phyloP scores from a whole-genome alignment of 257 asterid species.

The Vinca minor region DNA sequence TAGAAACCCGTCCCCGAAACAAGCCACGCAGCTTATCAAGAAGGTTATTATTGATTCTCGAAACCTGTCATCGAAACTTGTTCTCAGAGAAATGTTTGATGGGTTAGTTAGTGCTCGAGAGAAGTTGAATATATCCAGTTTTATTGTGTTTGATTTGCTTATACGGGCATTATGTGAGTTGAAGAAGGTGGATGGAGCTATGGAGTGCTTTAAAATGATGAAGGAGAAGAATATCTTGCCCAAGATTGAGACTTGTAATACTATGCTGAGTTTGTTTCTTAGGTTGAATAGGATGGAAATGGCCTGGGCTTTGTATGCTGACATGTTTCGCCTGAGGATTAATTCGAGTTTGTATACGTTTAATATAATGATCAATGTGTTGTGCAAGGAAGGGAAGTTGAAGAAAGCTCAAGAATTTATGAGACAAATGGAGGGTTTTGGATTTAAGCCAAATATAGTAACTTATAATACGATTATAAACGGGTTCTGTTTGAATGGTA shows the following conservation, averaged over 20 bases:
- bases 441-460: slow-evolving; percentile 40
- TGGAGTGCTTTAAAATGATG: slow-evolving; percentile 42
- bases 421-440: slow-evolving; percentile 35
- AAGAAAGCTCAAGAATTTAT: slow-evolving; percentile 37
- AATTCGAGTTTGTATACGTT: slow-evolving; percentile 31
- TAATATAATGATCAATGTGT: slow-evolving; percentile 43
- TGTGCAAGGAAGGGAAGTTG: slow-evolving; percentile 48
- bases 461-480: slow-evolving; percentile 43
- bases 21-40: slow-evolving; percentile 39
- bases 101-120: slow-evolving; percentile 35
- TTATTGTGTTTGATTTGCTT: slow-evolving; percentile 41
- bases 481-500: slow-evolving; percentile 31
- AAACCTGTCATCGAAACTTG: too few relatives aligned
- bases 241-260: slow-evolving; percentile 41
- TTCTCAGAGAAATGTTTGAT: slow-evolving; percentile 23
- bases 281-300: slow-evolving; percentile 21
- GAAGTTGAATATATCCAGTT: slow-evolving; percentile 31
- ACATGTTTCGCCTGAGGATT: slow-evolving; percentile 41
- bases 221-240: slow-evolving; percentile 28
- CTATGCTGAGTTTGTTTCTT: slow-evolving; percentile 35
- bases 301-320: slow-evolving; percentile 36
- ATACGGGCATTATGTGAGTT: slow-evolving; percentile 42
- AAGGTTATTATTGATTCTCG: slow-evolving; percentile 27
- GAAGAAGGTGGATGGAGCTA: slow-evolving; percentile 36
- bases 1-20: slow-evolving; percentile 32